A percentile compares a stretch with the other conserved stretches of the same genome.
These are phyloP conservation scores for Fusarium drepaniforme DNA, from an alignment of 2,329 filamentous ascomycete genomes.

Conservation along the genomic window DNA sequence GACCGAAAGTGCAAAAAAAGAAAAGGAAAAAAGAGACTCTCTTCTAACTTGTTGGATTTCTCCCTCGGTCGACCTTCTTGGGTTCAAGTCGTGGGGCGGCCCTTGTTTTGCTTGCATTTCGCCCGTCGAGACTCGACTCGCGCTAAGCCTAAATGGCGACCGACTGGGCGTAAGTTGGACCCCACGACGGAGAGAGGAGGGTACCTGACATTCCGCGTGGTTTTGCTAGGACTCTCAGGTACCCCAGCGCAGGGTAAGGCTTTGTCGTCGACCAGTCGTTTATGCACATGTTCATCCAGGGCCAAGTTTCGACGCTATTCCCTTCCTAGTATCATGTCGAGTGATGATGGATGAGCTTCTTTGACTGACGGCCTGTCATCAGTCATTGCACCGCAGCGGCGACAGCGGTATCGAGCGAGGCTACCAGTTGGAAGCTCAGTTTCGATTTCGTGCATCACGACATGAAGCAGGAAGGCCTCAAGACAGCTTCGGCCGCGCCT, in stretches of 20 bases:
- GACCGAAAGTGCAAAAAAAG: background rate
- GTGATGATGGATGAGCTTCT: conserved; percentile 6
- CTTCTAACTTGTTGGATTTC: conserved; percentile 22
- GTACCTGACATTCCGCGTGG: conserved; percentile 5
- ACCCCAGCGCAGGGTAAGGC: conserved; percentile 23
- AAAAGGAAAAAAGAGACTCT: background rate
- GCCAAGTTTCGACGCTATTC: conserved; percentile 21
- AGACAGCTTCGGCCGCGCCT: conserved; percentile 2
- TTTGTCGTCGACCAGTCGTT: conserved; percentile 35
- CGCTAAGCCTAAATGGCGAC: conserved; percentile 45
- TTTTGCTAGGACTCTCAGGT: background rate
- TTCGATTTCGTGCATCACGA: conserved; percentile 35
- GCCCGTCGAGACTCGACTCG: background rate
- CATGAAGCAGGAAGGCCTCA: conserved; percentile 32
- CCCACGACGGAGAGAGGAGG: background rate
- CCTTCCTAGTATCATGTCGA: conserved; percentile 29
- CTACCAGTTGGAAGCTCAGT: background rate
- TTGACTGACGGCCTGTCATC: background rate
- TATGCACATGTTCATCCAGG: conserved; percentile 38
- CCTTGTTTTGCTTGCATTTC: conserved; percentile 7
- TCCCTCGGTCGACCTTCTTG: conserved; percentile 44
- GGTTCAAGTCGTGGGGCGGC: conserved; percentile 30
- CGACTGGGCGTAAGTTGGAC: conserved; percentile 29
- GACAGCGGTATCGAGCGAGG: conserved; percentile 29
- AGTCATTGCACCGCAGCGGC: conserved; percentile 23